Evolutionary conservation across 2,329 filamentous ascomycete genomes (phyloP), one percentile per base, ranked within the genome.

Genomic region (Aspergillus versicolor): DNA sequence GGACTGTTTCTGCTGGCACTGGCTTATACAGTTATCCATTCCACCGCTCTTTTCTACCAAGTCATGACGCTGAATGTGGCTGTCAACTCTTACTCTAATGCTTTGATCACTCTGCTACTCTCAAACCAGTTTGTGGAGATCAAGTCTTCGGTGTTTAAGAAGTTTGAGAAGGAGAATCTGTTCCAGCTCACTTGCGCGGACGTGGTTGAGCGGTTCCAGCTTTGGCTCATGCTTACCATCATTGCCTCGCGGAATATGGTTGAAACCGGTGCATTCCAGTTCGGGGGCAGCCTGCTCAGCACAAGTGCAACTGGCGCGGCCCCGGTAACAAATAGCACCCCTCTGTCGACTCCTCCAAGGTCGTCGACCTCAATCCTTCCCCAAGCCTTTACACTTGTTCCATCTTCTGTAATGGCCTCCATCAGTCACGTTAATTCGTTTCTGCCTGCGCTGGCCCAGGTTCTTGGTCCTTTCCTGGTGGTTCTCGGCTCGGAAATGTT

Each of bases 101-200:
- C 94, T 0, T 80, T 99, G 4, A 81, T 99, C 34, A 97, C 94
- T 0, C 83, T 99, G 1, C 81, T 99, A 2, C 85, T 99, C 71
- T 97, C 92, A 6, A 99, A 97, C 70, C 95, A 99, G 70, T 99
- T 99, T 67, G 94, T 99, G 43, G 94, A 99, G 77, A 96, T 99
- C 80, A 99, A 99, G 71, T 91, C 91, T 59, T 95, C 92, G 0
- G 95, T 99, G 1, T 99, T 99, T 81, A 97, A 99, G 78, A 94
- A 93, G 59, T 96, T 97, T 62, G 94, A 99, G 67, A 97, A 97
- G 73, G 94, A 99, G 70, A 97, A 96, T 63, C 79, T 96, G 0
- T 99, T 99, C 70, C 94, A 99, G 72, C 82, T 99, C 13, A 96
- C 93, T 0, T 99, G 94, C 64, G 93, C 94, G 4, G 94, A 99